Percentiles rank a stretch among this genome's conserved stretches.
phyloP scores from a whole-genome alignment of 208 protist genomes.

The Borovskyia barvae region DNA sequence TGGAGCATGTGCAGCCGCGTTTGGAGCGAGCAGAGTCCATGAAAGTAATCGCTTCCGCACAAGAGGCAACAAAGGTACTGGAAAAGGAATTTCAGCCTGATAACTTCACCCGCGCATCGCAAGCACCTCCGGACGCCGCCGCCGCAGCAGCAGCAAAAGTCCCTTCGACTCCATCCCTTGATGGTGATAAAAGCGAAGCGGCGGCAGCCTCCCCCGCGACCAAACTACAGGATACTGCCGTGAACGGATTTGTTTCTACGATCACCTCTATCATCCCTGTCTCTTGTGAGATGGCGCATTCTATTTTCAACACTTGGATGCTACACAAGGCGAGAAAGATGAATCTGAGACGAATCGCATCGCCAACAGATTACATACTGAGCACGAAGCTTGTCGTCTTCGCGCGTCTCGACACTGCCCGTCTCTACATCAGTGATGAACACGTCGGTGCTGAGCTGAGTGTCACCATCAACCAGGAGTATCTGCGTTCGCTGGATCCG shows the following conservation, averaged over 20 bases:
- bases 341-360: slow-evolving; percentile 63
- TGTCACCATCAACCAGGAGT: slow-evolving; percentile 30
- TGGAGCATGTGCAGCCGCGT: slow-evolving; percentile 21
- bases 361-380: slow-evolving; percentile 60
- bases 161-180: neutral
- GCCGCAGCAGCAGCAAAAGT: neutral
- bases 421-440: slow-evolving; percentile 24
- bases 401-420: slow-evolving; percentile 33
- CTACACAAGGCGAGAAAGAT: slow-evolving; percentile 44
- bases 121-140: neutral
- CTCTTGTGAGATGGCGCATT: slow-evolving; percentile 49
- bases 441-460: slow-evolving; percentile 30
- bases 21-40: slow-evolving; percentile 17
- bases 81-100: slow-evolving; percentile 20
- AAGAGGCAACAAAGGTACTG: slow-evolving; percentile 26
- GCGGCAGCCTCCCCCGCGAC: neutral
- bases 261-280: slow-evolving; percentile 51
- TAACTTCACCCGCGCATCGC: neutral
- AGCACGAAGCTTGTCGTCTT: slow-evolving; percentile 57
- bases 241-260: slow-evolving; percentile 22
- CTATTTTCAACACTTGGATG: slow-evolving; percentile 63
- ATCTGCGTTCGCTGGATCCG: slow-evolving; percentile 19
- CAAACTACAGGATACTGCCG: slow-evolving; percentile 20
- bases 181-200: neutral
- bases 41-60: slow-evolving; percentile 18